Evolutionary conservation across 1,284 basidiomycete genomes (phyloP), one percentile per base, ranked within the genome.

Genomic region (Ganoderma multipileum): DNA sequence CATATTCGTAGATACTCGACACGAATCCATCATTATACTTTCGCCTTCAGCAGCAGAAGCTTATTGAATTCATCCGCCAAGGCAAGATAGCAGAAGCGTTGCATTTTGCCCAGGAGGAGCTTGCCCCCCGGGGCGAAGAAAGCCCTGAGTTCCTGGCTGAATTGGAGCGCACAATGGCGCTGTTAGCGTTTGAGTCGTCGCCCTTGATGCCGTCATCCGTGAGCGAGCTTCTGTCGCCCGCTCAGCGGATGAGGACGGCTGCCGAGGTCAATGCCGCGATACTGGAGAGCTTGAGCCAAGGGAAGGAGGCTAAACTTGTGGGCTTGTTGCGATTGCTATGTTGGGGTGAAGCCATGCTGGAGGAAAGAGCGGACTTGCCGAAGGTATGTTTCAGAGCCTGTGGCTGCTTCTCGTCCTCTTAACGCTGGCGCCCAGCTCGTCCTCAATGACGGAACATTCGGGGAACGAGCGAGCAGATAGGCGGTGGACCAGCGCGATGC

Each of bases 251-350:
- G 87, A 93, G 93, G 81, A 98, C 97, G 12, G 97, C 97, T 12
- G 94, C 91, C 20, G 94, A 98, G 81, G 91, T 99, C 76, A 99
- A 99, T 77, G 92, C 95, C 0, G 97, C 97, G 30, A 97, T 99
- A 68, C 84, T 99, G 73, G 94, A 96, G 74, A 94, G 91, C 76
- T 86, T 97, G 73, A 94, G 95, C 71, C 95, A 98, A 76, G 95
- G 96, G 0, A 93, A 93, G 78, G 95, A 97, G 76, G 95, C 96
- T 58, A 98, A 97, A 82, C 82, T 99, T 59, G 89, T 92, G 18
- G 91, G 90, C n/a, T 80, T 99, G 74, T 83, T 98, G 78, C 91
- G 93, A 80, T 84, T 98, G 76, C 85, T 97, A 76, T 89, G 86
- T 50, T 98, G 95, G 94, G 96, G 96, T 3, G 96, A 98, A 81